These are phyloP conservation scores for Ceratobasidium sp. DNA, from an alignment of 1,284 basidiomycete species.

Conservation along the genomic window DNA sequence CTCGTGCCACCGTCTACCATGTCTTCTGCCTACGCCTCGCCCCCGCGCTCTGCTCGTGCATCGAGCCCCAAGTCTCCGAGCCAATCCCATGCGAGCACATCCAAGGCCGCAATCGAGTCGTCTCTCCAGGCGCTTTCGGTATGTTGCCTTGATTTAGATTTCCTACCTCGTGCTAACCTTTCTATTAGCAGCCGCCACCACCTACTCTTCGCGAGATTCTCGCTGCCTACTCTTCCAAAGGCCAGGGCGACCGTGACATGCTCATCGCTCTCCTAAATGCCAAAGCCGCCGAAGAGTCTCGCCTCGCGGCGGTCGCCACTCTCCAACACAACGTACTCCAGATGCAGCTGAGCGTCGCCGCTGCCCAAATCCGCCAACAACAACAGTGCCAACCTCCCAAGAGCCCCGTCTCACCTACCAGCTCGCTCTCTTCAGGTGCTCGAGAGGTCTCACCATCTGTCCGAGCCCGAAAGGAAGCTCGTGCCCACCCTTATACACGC, in stretches of 20 bases:
- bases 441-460: no score
- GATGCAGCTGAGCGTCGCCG: conserved; percentile 51
- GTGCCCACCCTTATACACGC: no score
- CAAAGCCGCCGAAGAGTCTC: conserved; percentile 87
- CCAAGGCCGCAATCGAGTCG: neutral
- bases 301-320: conserved; percentile 69
- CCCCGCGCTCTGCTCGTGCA: conserved; percentile 26
- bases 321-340: conserved; percentile 75
- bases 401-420: no score
- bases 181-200: conserved; percentile 64
- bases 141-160: neutral
- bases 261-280: conserved; percentile 86
- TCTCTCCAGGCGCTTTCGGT: conserved; percentile 18
- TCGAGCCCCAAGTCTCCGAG: neutral
- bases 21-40: conserved; percentile 31
- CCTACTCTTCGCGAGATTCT: conserved; percentile 84
- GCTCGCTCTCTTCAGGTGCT: no score
- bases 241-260: conserved; percentile 89
- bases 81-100: neutral
- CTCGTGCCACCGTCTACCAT: neutral
- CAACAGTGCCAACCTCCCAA: neutral
- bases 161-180: neutral
- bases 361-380: conserved; percentile 10
- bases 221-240: conserved; percentile 78
- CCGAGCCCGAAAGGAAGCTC: no score